Percentiles rank a stretch among this genome's conserved stretches.
Evolutionary conservation across 495 filamentous ascomycete genomes (phyloP).

Genomic region (Cudoniella acicularis): DNA sequence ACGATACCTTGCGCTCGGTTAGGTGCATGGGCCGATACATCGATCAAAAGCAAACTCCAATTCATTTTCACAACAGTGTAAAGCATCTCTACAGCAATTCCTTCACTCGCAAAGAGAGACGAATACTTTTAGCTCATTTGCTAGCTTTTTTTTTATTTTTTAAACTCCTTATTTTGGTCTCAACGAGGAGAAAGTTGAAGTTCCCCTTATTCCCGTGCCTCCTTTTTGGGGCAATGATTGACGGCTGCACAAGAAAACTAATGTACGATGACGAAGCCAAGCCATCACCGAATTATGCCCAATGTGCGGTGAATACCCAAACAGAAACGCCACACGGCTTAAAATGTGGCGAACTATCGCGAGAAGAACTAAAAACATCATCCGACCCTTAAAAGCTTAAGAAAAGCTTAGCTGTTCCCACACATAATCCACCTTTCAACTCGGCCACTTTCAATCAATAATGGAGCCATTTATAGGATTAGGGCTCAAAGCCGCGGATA

Average conservation of each 20-base stretch:
- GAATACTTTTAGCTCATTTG: no score
- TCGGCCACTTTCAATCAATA: neutral
- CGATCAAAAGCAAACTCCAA: no score
- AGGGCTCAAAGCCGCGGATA: neutral
- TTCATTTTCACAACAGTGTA: no score
- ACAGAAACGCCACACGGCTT: neutral
- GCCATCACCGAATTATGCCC: neutral
- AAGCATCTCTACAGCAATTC: no score
- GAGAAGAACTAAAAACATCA: neutral
- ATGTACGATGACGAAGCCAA: neutral
- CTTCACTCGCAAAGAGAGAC: no score
- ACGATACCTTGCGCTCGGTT: no score
- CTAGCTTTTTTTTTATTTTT: no score
- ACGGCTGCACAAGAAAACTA: neutral
- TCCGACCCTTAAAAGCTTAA: neutral
- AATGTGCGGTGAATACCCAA: neutral
- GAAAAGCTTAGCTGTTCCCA: neutral
- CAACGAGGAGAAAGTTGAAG: no score
- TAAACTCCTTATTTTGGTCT: no score
- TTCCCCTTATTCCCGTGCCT: neutral
- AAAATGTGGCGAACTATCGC: neutral
- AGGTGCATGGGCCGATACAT: no score
- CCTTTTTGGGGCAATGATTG: neutral
- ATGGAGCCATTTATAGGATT: neutral
- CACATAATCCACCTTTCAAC: neutral